These are phyloP conservation scores for Phlyctochytrium bullatum DNA, from an alignment of 192 early-diverging fungal genomes.

Conservation along the genomic window DNA sequence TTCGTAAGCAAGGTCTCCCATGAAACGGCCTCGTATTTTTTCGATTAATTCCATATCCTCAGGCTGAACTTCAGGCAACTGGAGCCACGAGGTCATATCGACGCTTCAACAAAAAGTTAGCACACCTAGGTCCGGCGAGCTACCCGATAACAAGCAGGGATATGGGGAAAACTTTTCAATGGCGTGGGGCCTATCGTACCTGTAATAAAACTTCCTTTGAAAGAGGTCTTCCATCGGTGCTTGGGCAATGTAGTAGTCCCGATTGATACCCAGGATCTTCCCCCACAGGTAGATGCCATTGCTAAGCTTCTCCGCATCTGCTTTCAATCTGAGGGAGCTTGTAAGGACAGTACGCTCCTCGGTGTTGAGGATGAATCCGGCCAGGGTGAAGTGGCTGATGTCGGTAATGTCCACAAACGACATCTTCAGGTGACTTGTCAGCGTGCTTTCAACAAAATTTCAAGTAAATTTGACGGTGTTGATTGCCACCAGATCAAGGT, in stretches of 20 bases:
- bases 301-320: constrained; percentile 50
- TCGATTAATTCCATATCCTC: constrained; percentile 38
- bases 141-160: background rate
- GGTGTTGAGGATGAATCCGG: constrained; percentile 52
- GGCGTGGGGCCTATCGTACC: too few species aligned
- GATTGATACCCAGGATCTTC: constrained; percentile 51
- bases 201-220: constrained; percentile 54
- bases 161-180: constrained; percentile 9
- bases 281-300: constrained; percentile 53
- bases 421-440: constrained; percentile 27
- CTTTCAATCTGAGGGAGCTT: constrained; percentile 46
- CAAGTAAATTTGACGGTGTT: too few species aligned
- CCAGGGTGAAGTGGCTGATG: constrained; percentile 39
- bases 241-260: constrained; percentile 56
- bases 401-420: constrained; percentile 36
- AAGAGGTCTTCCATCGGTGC: constrained; percentile 35
- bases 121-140: background rate
- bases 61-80: constrained; percentile 46
- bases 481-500: constrained; percentile 1
- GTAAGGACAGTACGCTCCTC: constrained; percentile 48
- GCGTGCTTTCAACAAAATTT: background rate
- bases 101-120: constrained; percentile 24
- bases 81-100: constrained; percentile 53
- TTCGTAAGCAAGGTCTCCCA: constrained; percentile 53
- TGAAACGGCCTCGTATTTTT: constrained; percentile 42